These are phyloP conservation scores for Eremochloa ophiuroides DNA, from an alignment of 176 grass and related monocot species.

Conservation along the genomic window DNA sequence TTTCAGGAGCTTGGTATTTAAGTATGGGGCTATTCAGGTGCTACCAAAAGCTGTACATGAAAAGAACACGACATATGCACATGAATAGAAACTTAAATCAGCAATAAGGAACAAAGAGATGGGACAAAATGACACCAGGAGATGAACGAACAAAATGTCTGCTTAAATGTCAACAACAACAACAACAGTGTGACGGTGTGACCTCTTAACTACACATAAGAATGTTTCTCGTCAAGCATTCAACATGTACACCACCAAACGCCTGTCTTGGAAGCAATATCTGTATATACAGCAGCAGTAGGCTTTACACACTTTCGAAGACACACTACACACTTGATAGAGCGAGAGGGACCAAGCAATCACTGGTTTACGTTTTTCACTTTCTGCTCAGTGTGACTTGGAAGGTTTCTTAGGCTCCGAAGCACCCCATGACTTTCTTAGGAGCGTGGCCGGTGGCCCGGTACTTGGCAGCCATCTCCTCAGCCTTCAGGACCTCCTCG, in stretches of 20 bases:
- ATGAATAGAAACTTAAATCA: background rate
- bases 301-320: conserved; percentile 47
- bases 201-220: conserved; percentile 60
- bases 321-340: conserved; percentile 33
- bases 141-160: conserved; percentile 33
- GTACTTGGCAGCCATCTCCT: conserved; percentile 83
- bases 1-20: background rate
- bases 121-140: background rate
- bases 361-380: background rate
- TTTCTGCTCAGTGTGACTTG: background rate
- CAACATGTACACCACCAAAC: conserved; percentile 65
- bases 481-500: conserved; percentile 75
- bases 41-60: background rate
- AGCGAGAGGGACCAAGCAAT: conserved; percentile 25
- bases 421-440: conserved; percentile 89
- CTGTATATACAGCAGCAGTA: conserved; percentile 34
- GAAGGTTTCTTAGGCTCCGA: conserved; percentile 43
- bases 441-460: conserved; percentile 69
- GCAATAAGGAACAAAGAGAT: background rate
- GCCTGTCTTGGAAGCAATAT: conserved; percentile 42
- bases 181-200: conserved; percentile 35
- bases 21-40: background rate
- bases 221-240: conserved; percentile 53
- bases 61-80: background rate
- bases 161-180: conserved; percentile 37